A percentile compares a stretch with the other conserved stretches of the same genome.
These are phyloP conservation scores for Schizopora paradoxa DNA, from an alignment of 1,284 basidiomycete genomes.

Conservation along the genomic window DNA sequence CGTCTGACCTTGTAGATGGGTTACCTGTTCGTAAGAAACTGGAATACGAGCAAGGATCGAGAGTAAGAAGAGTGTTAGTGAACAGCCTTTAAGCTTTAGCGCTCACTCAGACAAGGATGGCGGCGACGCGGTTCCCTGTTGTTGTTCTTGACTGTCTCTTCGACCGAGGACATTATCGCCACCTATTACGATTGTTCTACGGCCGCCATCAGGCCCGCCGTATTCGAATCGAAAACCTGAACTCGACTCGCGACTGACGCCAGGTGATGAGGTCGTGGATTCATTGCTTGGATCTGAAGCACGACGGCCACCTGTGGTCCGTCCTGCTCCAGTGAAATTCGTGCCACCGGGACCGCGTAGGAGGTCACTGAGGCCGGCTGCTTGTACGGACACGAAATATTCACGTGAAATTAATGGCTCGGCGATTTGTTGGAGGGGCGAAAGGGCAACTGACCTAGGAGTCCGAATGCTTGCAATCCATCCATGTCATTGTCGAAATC, in stretches of 20 bases:
- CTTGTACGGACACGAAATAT: not conserved
- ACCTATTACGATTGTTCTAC: conserved; percentile 41
- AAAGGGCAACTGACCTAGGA: not conserved
- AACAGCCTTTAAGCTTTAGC: not conserved
- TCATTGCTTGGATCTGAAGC: conserved; percentile 1
- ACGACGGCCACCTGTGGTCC: not conserved
- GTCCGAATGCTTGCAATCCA: not conserved
- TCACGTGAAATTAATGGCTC: not conserved
- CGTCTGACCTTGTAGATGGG: not conserved
- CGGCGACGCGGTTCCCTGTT: conserved; percentile 19
- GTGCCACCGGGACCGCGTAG: conserved; percentile 2
- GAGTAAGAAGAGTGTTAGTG: not conserved
- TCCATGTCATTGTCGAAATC: not conserved
- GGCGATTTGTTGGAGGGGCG: conserved; percentile 1
- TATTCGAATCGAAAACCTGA: conserved; percentile 35
- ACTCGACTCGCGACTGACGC: conserved; percentile 15
- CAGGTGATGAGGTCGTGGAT: conserved; percentile 23
- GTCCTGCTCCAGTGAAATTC: no score
- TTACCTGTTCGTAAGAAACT: no score
- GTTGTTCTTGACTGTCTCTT: conserved; percentile 16
- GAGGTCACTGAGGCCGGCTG: conserved; percentile 6
- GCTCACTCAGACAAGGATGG: conserved; percentile 30
- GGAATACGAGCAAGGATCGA: no score
- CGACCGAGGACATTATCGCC: conserved; percentile 31
- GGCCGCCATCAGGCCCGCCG: conserved; percentile 29